Base-by-base conservation (phyloP, 2,329 filamentous ascomycete genomes). In the Pseudocercospora macadamiae region DNA sequence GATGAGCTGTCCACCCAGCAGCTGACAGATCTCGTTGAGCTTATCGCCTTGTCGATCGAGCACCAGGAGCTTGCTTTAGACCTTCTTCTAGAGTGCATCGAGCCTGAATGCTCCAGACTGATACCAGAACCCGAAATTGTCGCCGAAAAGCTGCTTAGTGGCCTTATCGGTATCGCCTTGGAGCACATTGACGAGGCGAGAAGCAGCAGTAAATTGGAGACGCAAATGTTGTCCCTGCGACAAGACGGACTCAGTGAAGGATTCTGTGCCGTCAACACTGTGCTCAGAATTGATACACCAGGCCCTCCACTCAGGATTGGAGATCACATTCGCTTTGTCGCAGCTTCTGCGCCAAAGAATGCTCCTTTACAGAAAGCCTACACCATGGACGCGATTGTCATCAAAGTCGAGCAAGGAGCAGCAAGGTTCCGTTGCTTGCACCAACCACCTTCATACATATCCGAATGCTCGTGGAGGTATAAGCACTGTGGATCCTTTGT, bases 161-260 rank as follows among this genome's bases (percentile, higher is more conserved):
- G n/a, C n/a, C 39, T 55, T 4, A 47, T 36, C 34, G 53, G 53
- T 12, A 55, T 55, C 12, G 37, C 53, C 2, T 21, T 55, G 23
- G 28, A 55, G 16, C 53, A 55, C 23, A 48, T 55, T 19, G 53
- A 55, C 18, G 53, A 55, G 32, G 53, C 26, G n/a, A 55, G 18
- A 10, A 32, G 53, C 18, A 28, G 25, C 3, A 45, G 23, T 26
- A 48, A 21, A 12, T 26, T 48, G 3, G 21, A 23, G 23, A 14
- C 14, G 8, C 37, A 47, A 28, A 47, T 9, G 12, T 26, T 55
- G 7, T 8, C 21, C 18, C 39, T 55, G 26, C 18, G 9, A 4
- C 39, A 28, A 8, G 53, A 55, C 32, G 39, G 53, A 16, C 23
- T 14, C 23, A 25, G n/a, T n/a, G 53, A 55, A 5, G 53, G 53